Evolutionary conservation across 139 green algal species (phyloP), one percentile per base, ranked within the genome.

Genomic region (Micromonas commoda): DNA sequence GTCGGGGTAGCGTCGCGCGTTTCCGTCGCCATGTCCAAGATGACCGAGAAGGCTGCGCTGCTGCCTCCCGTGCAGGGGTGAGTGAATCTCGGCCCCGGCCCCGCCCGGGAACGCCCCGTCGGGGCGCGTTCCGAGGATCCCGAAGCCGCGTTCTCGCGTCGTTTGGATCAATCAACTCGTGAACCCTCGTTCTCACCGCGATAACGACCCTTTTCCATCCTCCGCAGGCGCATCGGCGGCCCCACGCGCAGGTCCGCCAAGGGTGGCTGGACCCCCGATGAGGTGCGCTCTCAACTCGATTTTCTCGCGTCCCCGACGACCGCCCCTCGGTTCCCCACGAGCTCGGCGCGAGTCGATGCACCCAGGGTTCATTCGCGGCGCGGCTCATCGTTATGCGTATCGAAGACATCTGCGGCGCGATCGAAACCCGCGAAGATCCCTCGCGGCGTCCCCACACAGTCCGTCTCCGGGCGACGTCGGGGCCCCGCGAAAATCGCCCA

Each of bases 211-310:
- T 57, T 57, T 57, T 16, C 45, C 16, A 9, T 57, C 45, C 9
- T 57, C 52, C 31, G 4, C 53, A 78, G 72, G 24, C 80, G 73
- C 5, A 86, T 74, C 3, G 87, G 87, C 20, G 83, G 75, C 20
- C 87, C 87, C 20, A 89, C 82, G 16, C 61, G 87, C 23, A 65
- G 75, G 23, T 86, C 78, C 68, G 78, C 80, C 23, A 88, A 87
- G 54, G 83, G 81, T 26, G 79, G 81, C 4, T 89, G 85, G 83
- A 87, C 83, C 19, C 53, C 72, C 1, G 78, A 87, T 37, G 85
- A 89, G 83, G 83, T 85, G 45, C 26, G 76, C 61, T 83, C 64
- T 26, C 60, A 54, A n/a, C n/a, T n/a, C n/a, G n/a, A n/a, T n/a
- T n/a, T n/a, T n/a, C n/a, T n/a, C n/a, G n/a, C n/a, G n/a, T n/a